A percentile compares a stretch with the other conserved stretches of the same genome.
Conservation (phyloP, 2,329 filamentous ascomycete species). For the Fusarium austroafricanum region DNA sequence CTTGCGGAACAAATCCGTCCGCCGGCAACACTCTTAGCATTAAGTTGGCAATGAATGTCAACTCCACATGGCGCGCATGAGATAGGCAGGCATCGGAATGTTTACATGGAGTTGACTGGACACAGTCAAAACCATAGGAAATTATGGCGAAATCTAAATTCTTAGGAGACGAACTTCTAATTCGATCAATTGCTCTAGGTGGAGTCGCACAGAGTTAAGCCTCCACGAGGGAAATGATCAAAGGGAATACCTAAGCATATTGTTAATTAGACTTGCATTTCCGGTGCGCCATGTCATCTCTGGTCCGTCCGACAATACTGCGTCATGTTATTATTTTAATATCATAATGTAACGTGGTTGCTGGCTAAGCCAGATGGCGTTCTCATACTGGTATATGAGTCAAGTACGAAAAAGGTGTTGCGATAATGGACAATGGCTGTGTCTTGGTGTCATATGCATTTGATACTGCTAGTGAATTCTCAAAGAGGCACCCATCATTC, state of each 20-base stretch:
- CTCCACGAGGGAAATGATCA: constrained; percentile 24
- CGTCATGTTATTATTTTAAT: neutral
- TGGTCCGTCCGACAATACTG: neutral
- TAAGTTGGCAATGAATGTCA: constrained; percentile 12
- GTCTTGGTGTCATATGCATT: neutral
- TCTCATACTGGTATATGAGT: neutral
- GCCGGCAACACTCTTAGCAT: constrained; percentile 7
- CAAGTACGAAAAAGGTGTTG: constrained; percentile 15
- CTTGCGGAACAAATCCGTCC: constrained; percentile 37
- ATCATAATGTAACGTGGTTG: neutral
- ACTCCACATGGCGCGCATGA: constrained; percentile 43
- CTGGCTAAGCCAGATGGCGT: neutral
- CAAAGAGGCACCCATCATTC: constrained; percentile 7
- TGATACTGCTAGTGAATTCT: neutral
- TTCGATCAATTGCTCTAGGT: constrained; percentile 11
- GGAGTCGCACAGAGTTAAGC: constrained; percentile 8
- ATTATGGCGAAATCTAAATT: constrained; percentile 3
- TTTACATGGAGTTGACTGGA: constrained; percentile 22
- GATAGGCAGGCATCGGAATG: constrained; percentile 15
- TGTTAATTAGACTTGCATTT: constrained; percentile 11
- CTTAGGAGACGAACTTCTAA: neutral
- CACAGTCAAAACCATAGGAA: neutral
- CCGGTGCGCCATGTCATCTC: constrained; percentile 9
- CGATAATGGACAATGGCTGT: constrained; percentile 14
- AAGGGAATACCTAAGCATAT: constrained; percentile 5